phyloP scores from a whole-genome alignment of 257 asterid species.

The Linderniella brevidens region DNA sequence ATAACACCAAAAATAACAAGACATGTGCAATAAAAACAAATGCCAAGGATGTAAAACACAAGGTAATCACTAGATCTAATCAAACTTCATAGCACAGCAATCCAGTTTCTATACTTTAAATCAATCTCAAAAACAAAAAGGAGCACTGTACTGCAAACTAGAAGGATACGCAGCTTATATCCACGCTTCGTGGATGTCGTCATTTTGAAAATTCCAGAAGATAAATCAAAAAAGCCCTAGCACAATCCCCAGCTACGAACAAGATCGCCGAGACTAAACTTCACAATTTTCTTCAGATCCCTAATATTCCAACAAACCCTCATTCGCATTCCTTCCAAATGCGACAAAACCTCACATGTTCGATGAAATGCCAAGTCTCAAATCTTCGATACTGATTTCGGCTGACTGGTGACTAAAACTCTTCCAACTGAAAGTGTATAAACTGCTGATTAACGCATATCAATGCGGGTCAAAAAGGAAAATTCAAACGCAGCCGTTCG shows the following conservation, averaged over 20 bases:
- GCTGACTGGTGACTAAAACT: no score
- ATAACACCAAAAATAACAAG: no score
- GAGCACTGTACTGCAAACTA: conserved; percentile 3
- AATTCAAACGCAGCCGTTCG: conserved; percentile 4
- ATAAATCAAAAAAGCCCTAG: conserved; percentile 24
- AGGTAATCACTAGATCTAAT: no score
- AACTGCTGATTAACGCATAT: no score
- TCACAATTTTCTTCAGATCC: conserved; percentile 2
- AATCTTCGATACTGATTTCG: no score
- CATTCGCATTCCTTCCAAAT: conserved; percentile 19
- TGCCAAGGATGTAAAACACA: no score
- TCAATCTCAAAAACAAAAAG: conserved; percentile 7
- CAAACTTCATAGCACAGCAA: no score
- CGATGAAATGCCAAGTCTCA: conserved; percentile 9
- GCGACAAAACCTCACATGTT: conserved; percentile 14
- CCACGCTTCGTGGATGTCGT: conserved; percentile 89
- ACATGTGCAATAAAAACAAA: no score
- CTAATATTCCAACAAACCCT: not conserved
- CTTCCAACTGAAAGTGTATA: no score
- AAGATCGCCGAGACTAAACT: conserved; percentile 22
- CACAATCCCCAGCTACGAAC: conserved; percentile 19
- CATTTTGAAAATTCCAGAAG: conserved; percentile 24
- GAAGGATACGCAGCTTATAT: conserved; percentile 98
- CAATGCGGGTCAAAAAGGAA: not conserved
- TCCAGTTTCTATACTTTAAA: conserved; percentile 3